A percentile compares a stretch with the other conserved stretches of the same genome.
Conservation (phyloP, 176 grass and related monocot genomes). For the Oryza punctata region DNA sequence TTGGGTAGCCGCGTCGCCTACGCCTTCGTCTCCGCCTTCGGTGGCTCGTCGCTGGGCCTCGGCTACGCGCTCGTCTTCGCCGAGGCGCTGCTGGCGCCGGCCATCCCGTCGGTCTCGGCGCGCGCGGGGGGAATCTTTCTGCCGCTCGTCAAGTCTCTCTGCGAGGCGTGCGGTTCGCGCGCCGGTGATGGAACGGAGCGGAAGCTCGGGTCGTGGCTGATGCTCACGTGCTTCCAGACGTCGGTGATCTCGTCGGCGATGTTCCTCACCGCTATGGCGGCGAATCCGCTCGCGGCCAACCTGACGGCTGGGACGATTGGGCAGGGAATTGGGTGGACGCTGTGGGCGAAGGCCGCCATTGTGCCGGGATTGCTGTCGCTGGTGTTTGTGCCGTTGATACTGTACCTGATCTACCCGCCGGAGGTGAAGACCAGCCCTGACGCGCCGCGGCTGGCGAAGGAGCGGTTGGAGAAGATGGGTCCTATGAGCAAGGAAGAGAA, state of each 20-base stretch:
- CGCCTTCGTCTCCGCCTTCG: constrained; percentile 88
- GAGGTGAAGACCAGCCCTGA: constrained; percentile 84
- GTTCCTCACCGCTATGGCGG: constrained; percentile 96
- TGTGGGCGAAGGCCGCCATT: constrained; percentile 91
- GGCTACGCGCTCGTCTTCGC: constrained; percentile 93
- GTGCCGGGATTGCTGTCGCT: constrained; percentile 82
- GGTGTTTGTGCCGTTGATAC: constrained; percentile 72
- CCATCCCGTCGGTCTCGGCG: constrained; percentile 89
- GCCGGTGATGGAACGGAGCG: constrained; percentile 70
- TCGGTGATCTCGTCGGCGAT: constrained; percentile 88
- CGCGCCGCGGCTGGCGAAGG: constrained; percentile 81
- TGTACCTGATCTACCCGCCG: constrained; percentile 90
- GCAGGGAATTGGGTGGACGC: constrained; percentile 83
- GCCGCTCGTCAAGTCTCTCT: constrained; percentile 87
- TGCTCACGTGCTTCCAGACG: constrained; percentile 98
- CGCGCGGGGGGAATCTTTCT: constrained; percentile 92
- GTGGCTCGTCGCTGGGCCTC: constrained; percentile 78
- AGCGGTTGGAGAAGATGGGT: constrained; percentile 83
- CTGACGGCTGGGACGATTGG: constrained; percentile 73
- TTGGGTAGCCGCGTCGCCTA: constrained; percentile 86
- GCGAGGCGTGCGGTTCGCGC: constrained; percentile 77
- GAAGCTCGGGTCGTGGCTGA: constrained; percentile 86
- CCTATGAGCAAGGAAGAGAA: constrained; percentile 83
- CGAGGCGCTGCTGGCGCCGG: constrained; percentile 89
- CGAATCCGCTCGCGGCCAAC: constrained; percentile 86